phyloP scores from a whole-genome alignment of 2,329 filamentous ascomycete species.

The Bipolaris gigantea region DNA sequence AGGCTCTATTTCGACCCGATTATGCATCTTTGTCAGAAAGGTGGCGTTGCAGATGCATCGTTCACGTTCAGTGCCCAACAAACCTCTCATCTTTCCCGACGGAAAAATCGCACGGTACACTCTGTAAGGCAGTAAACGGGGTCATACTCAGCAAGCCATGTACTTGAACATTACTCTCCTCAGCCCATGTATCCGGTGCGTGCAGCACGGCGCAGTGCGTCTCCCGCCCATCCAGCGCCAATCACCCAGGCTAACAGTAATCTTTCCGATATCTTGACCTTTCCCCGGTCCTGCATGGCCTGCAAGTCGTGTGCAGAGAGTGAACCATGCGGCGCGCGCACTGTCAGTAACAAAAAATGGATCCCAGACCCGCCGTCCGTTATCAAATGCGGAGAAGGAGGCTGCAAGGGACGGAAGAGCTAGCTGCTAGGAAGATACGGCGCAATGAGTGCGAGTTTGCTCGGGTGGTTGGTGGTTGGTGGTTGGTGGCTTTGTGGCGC shows the following conservation, averaged over 20 bases:
- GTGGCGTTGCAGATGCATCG: background rate
- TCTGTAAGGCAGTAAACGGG: background rate
- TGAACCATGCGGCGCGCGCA: background rate
- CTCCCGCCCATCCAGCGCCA: background rate
- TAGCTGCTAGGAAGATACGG: background rate
- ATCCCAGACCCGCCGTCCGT: background rate
- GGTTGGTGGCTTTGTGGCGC: background rate
- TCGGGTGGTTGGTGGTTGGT: background rate
- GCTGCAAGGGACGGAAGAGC: conserved; percentile 1
- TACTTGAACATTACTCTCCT: background rate
- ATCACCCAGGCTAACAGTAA: background rate
- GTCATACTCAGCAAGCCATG: background rate
- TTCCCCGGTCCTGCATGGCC: background rate
- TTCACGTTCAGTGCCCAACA: background rate
- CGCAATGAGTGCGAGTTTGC: background rate
- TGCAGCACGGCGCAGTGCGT: background rate
- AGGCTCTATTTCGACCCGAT: too few relatives aligned
- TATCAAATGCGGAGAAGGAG: conserved; percentile 3
- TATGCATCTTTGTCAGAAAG: background rate
- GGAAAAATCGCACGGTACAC: background rate
- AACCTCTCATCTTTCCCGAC: background rate
- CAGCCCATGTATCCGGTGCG: background rate
- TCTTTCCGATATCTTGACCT: background rate
- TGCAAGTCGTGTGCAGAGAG: background rate
- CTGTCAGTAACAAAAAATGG: background rate